A percentile compares a stretch with the other conserved stretches of the same genome.
These are phyloP conservation scores for Populus tremula DNA, from an alignment of 345 rosid species.

Conservation along the genomic window DNA sequence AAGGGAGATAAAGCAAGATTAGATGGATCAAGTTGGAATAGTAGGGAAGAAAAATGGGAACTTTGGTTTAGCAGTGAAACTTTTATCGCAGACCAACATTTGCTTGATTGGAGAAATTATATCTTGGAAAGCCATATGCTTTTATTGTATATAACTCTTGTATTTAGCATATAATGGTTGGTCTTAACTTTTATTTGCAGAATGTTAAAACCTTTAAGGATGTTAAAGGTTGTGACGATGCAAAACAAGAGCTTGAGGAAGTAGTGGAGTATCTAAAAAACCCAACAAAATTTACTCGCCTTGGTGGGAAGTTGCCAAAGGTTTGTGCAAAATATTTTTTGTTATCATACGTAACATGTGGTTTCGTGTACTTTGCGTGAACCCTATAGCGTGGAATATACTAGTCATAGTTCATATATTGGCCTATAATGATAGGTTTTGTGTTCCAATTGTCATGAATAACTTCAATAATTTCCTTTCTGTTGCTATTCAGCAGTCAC, in stretches of 20 bases:
- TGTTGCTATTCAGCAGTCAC: neutral
- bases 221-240: slow-evolving; percentile 99
- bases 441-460: neutral
- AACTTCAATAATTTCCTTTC: neutral
- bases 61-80: neutral
- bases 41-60: neutral
- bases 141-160: neutral
- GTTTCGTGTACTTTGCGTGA: neutral
- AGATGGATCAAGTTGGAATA: neutral
- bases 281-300: slow-evolving; percentile 94
- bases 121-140: too few relatives aligned
- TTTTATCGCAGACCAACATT: neutral
- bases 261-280: slow-evolving; percentile 94
- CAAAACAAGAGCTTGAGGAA: slow-evolving; percentile 98
- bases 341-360: neutral
- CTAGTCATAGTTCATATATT: neutral
- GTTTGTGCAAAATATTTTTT: slow-evolving; percentile 38
- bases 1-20: neutral
- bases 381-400: neutral
- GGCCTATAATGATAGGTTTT: neutral
- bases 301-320: slow-evolving; percentile 98
- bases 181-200: slow-evolving; percentile 49
- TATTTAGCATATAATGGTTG: neutral
- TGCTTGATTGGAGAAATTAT: neutral
- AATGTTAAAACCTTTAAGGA: slow-evolving; percentile 98